Percentiles rank a stretch among this genome's conserved stretches.
These are phyloP conservation scores for Rusavskia elegans DNA, from an alignment of 495 filamentous ascomycete genomes.

Conservation along the genomic window DNA sequence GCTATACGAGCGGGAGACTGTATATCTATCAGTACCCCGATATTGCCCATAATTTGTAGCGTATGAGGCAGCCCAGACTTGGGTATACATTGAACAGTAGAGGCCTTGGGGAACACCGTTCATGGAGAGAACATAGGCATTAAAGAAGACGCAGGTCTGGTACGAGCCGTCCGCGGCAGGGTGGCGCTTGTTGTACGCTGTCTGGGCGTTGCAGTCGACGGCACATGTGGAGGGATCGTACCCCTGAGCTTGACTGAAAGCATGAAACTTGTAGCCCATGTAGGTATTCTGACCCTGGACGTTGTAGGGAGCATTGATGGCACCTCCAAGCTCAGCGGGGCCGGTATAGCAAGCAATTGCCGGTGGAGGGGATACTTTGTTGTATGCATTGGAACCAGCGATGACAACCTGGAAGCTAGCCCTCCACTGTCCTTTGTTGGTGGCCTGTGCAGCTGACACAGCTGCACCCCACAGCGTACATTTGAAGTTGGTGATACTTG, in stretches of 20 bases:
- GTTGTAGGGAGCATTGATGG: constrained; percentile 24
- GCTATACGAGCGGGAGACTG: constrained; percentile 3
- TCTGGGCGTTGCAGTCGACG: constrained; percentile 25
- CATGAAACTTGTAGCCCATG: constrained; percentile 26
- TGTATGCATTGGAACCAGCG: constrained; percentile 27
- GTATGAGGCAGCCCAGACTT: constrained; percentile 10
- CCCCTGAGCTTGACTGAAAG: constrained; percentile 13
- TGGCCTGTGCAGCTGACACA: constrained; percentile 17
- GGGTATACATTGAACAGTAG: constrained; percentile 15
- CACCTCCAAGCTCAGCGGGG: constrained; percentile 14
- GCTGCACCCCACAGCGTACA: constrained; percentile 33
- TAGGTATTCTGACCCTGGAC: constrained; percentile 16
- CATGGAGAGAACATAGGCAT: constrained; percentile 26
- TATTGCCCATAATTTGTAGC: constrained; percentile 11
- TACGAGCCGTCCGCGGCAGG: constrained; percentile 13
- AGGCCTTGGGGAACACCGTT: constrained; percentile 20
- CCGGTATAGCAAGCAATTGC: constrained; percentile 15
- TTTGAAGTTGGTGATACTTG: constrained; percentile 34
- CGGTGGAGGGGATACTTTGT: constrained; percentile 18
- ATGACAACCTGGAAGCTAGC: constrained; percentile 27
- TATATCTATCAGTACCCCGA: constrained; percentile 4
- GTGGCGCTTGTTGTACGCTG: constrained; percentile 19
- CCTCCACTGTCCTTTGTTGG: constrained; percentile 22
- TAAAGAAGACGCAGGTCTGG: constrained; percentile 25
- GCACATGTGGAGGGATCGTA: constrained; percentile 26